Conservation (phyloP, 306 rosid species). For the Fragaria ananassa region DNA sequence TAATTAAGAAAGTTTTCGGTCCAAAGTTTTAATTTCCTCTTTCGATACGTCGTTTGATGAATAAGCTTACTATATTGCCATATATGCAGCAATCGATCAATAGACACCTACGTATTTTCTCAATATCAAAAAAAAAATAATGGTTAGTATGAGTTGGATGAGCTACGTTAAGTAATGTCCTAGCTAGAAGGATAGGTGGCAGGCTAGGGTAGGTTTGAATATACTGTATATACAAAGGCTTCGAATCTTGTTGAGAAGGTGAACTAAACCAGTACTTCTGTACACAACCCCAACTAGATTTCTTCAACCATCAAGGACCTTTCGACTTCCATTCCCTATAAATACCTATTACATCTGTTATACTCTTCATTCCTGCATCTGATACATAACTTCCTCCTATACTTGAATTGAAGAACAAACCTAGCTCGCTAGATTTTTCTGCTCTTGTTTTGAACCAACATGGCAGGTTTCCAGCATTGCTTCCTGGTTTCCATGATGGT, state of each 20-base stretch:
- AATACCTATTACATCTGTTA: background rate
- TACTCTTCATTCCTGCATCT: slow-evolving; percentile 2
- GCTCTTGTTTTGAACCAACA: background rate
- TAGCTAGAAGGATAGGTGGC: background rate
- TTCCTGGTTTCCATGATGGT: slow-evolving; percentile 9
- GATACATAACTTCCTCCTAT: background rate
- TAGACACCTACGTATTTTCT: no score
- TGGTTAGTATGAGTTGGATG: no score
- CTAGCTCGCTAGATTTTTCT: background rate
- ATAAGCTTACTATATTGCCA: no score
- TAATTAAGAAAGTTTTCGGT: no score
- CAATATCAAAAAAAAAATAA: no score
- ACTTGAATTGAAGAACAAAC: background rate
- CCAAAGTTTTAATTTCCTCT: no score
- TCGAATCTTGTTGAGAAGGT: slow-evolving; percentile 19
- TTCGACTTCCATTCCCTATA: background rate
- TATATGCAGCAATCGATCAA: no score
- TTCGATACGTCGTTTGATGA: no score
- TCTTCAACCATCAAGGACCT: slow-evolving; percentile 22
- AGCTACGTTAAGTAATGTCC: background rate
- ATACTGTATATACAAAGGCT: background rate
- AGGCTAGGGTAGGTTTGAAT: background rate
- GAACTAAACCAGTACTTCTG: slow-evolving; percentile 20
- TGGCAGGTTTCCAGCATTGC: slow-evolving; percentile 17
- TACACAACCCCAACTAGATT: background rate